Evolutionary conservation across 2,329 filamentous ascomycete species (phyloP).

Genomic region (Apiospora saccharicola): DNA sequence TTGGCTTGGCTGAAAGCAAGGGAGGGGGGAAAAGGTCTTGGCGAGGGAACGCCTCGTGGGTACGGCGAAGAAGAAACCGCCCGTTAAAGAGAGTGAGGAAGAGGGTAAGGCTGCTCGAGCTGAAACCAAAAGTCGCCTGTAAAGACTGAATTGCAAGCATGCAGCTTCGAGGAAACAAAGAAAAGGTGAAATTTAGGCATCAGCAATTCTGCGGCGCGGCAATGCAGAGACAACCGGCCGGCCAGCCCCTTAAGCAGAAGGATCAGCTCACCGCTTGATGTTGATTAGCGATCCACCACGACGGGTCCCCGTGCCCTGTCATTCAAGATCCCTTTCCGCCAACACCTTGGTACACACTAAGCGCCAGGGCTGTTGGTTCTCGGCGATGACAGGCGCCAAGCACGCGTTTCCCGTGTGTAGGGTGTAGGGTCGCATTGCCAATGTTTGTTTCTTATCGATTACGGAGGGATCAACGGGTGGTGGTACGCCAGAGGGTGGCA

Average conservation of each 20-base stretch:
- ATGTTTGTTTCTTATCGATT: background rate
- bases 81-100: background rate
- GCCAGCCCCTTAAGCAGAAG: background rate
- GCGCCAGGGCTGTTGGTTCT: background rate
- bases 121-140: too few species aligned
- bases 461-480: background rate
- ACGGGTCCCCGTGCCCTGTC: background rate
- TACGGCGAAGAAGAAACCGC: background rate
- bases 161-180: too few species aligned
- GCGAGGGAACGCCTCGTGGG: too few species aligned
- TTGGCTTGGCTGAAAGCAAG: too few species aligned
- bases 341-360: background rate
- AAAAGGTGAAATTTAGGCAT: background rate
- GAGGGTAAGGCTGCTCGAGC: too few species aligned
- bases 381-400: too few species aligned
- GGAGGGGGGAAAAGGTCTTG: background rate
- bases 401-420: background rate
- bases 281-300: background rate
- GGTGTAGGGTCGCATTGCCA: background rate
- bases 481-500: background rate
- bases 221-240: background rate
- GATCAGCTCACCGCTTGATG: background rate
- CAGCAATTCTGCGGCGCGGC: background rate
- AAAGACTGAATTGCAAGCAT: too few species aligned
- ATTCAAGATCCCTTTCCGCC: background rate